A percentile compares a stretch with the other conserved stretches of the same genome.
phyloP scores from a whole-genome alignment of 169 alveolate species.

The Plasmodium malariae region DNA sequence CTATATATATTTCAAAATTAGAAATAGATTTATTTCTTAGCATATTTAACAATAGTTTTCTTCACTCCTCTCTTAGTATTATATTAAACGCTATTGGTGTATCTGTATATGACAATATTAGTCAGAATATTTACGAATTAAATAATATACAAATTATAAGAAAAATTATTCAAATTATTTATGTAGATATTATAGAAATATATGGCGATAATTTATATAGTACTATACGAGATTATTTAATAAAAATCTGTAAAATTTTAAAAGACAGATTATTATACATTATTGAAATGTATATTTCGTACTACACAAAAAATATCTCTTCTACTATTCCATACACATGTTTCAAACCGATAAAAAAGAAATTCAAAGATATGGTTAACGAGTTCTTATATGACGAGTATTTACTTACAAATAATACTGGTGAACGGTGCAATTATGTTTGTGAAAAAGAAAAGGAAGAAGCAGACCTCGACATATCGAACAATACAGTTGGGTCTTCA shows the following conservation, averaged over 20 bases:
- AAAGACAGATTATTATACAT: conserved; percentile 59
- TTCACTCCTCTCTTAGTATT: conserved; percentile 29
- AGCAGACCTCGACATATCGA: neutral
- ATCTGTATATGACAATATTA: conserved; percentile 33
- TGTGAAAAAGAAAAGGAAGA: neutral
- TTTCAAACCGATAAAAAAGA: conserved; percentile 63
- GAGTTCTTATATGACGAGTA: conserved; percentile 59
- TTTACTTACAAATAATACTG: neutral
- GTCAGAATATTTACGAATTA: conserved; percentile 38
- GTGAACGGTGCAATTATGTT: neutral
- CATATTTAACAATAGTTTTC: conserved; percentile 51
- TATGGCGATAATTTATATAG: conserved; percentile 50
- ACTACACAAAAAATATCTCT: conserved; percentile 51
- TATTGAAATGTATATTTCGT: conserved; percentile 70
- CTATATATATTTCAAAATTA: conserved; percentile 70
- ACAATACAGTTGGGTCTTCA: neutral
- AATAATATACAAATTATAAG: conserved; percentile 69
- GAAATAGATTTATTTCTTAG: conserved; percentile 40
- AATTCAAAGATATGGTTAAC: conserved; percentile 47
- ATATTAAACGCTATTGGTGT: conserved; percentile 62
- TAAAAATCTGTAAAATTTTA: conserved; percentile 22
- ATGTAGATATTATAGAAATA: conserved; percentile 66
- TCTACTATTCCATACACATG: conserved; percentile 49
- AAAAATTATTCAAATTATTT: conserved; percentile 57
- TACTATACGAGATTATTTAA: conserved; percentile 56